A percentile compares a stretch with the other conserved stretches of the same genome.
Evolutionary conservation across 2,329 filamentous ascomycete species (phyloP).

Genomic region (Aureobasidium sp.): DNA sequence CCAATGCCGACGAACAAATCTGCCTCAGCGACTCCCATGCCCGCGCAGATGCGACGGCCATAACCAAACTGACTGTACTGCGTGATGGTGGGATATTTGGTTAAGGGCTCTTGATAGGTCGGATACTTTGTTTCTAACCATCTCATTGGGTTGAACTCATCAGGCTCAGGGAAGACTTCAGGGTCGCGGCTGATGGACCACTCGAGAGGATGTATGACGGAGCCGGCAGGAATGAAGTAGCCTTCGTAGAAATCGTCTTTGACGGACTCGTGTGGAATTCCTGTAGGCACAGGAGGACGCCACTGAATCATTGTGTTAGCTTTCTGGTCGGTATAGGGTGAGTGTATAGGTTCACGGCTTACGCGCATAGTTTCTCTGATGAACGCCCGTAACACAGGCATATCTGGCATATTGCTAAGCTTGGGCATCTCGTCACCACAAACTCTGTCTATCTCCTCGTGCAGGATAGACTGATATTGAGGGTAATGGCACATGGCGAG

Average conservation of each 20-base stretch:
- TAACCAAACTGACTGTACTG: conserved; percentile 32
- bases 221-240: conserved; percentile 30
- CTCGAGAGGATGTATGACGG: conserved; percentile 29
- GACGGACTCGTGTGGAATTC: conserved; percentile 31
- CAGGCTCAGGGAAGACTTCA: conserved; percentile 26
- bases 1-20: conserved; percentile 43
- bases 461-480: conserved; percentile 47
- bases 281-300: conserved; percentile 58
- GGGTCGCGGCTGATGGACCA: conserved; percentile 31
- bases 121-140: conserved; percentile 29
- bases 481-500: conserved; percentile 52
- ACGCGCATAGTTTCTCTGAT: conserved; percentile 55
- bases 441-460: conserved; percentile 64
- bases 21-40: conserved; percentile 34
- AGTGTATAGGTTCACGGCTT: background rate
- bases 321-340: too few relatives aligned
- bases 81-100: conserved; percentile 28
- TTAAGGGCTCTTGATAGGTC: conserved; percentile 29
- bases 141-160: conserved; percentile 29
- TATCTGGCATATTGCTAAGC: conserved; percentile 53
- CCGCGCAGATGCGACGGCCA: conserved; percentile 35
- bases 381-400: conserved; percentile 62
- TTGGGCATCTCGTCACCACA: conserved; percentile 61
- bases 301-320: conserved; percentile 51
- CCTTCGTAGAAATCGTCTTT: conserved; percentile 32